A percentile compares a stretch with the other conserved stretches of the same genome.
Evolutionary conservation across 1,139 yeast genomes (phyloP).

Genomic region (Candida labiduridarum): DNA sequence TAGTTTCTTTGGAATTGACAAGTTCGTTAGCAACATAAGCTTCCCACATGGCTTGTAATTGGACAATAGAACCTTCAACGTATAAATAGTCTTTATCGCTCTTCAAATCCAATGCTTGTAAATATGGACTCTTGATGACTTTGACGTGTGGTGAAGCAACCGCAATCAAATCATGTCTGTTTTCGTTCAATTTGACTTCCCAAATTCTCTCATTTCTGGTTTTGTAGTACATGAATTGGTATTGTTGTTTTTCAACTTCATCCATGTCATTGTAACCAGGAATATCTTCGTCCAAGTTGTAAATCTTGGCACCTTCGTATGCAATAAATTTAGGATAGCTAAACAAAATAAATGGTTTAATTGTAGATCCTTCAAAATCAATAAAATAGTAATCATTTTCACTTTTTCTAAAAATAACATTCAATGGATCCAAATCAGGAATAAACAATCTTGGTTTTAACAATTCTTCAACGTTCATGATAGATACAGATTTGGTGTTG

Average conservation of each 20-base stretch:
- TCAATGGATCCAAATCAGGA: conserved; percentile 91
- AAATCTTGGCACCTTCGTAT: conserved; percentile 86
- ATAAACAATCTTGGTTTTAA: conserved; percentile 73
- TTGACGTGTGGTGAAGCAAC: conserved; percentile 79
- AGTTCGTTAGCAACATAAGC: conserved; percentile 65
- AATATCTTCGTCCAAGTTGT: conserved; percentile 70
- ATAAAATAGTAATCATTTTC: conserved; percentile 52
- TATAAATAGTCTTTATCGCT: conserved; percentile 63
- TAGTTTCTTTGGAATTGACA: conserved; percentile 43
- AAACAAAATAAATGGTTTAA: conserved; percentile 79
- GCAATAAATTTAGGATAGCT: conserved; percentile 82
- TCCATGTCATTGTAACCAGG: conserved; percentile 68
- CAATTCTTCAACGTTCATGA: conserved; percentile 62
- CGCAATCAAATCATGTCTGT: conserved; percentile 67
- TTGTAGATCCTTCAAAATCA: conserved; percentile 79
- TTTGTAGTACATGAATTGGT: conserved; percentile 81
- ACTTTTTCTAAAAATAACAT: conserved; percentile 57
- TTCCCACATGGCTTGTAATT: conserved; percentile 76
- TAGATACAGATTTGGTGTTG: conserved; percentile 49
- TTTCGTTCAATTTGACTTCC: conserved; percentile 74
- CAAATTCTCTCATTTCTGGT: conserved; percentile 90
- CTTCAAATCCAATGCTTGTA: conserved; percentile 66
- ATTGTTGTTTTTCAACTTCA: conserved; percentile 76
- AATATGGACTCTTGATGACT: conserved; percentile 64
- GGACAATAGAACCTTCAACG: conserved; percentile 68